These are phyloP conservation scores for Solanum chacoense DNA, from an alignment of 305 asterid species.

Conservation along the genomic window DNA sequence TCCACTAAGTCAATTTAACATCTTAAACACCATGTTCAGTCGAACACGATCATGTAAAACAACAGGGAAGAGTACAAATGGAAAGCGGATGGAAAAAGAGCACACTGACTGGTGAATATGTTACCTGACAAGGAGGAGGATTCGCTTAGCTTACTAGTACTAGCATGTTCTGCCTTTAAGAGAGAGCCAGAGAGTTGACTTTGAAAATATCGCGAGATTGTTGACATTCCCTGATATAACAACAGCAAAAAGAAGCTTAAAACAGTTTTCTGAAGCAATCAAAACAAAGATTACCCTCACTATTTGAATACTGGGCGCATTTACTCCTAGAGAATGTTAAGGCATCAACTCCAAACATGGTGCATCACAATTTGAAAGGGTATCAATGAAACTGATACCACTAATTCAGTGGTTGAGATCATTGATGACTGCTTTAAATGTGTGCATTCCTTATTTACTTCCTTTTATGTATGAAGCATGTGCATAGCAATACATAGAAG, in stretches of 20 bases:
- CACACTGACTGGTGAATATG: not conserved
- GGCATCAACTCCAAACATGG: not conserved
- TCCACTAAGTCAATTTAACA: not conserved
- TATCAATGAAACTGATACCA: not conserved
- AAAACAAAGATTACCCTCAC: not conserved
- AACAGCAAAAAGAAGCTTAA: constrained; percentile 8
- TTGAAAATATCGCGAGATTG: constrained; percentile 49
- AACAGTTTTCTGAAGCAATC: not conserved
- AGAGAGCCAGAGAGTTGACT: constrained; percentile 23
- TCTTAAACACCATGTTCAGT: not conserved
- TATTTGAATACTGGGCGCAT: not conserved
- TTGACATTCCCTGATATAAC: constrained; percentile 45
- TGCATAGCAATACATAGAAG: not conserved
- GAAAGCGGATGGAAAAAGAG: not conserved
- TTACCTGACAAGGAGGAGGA: constrained; percentile 46
- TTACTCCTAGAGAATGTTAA: not conserved
- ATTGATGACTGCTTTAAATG: not conserved
- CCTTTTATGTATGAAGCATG: not conserved
- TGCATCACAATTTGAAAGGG: not conserved
- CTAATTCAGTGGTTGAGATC: not conserved
- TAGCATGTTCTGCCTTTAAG: constrained; percentile 18
- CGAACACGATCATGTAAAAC: not conserved
- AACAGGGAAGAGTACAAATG: not conserved
- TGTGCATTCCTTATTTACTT: not conserved
- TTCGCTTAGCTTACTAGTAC: constrained; percentile 22